Evolutionary conservation across 2,329 filamentous ascomycete genomes (phyloP), one percentile per base, ranked within the genome.

Genomic region (Microdochium paspali): DNA sequence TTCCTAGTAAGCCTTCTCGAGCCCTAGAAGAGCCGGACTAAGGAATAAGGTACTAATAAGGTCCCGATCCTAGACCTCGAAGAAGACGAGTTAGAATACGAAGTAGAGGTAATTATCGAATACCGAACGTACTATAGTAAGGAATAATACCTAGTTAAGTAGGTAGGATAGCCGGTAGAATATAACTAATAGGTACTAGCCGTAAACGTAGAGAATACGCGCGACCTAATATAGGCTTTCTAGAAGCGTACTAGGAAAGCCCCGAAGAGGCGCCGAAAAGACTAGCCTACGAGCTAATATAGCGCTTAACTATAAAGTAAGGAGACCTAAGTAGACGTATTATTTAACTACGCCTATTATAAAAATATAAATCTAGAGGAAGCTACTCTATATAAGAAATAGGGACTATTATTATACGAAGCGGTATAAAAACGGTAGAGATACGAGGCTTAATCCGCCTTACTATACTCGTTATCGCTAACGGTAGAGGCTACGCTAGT

Each of bases 91-190:
- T 15, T 10, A 26, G 46, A 50, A 21, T 49, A 21, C 12, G 46
- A 49, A 45, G 48, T 49, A 30, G 28, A 49, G 23, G 23, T 31
- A 5, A 39, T 49, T 13, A 20, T 39, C 13, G 24, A 24, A n/a
- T 20, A 46, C 18, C 24, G 26, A 10, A 13, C 12, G 3, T 13
- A 10, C 18, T 13, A 24, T 24, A 24, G 44, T 9, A 23, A 28
- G 7, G 20, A 28, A 4, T 28, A 44, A 12, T 50, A 49, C 39
- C 39, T 45, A 15, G 21, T 39, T 12, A 49, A 48, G 28, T 48
- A 46, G 48, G 28, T 23, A 21, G 35, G 46, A 10, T 50, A 24
- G 44, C 44, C 24, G 6, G 13, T n/a, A 30, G 44, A 46, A 21
- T 46, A 46, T 6, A n/a, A n/a, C n/a, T n/a, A n/a, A n/a, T n/a